Evolutionary conservation across 2,329 filamentous ascomycete genomes (phyloP), one percentile per base, ranked within the genome.

Genomic region (Pseudocercospora musae): DNA sequence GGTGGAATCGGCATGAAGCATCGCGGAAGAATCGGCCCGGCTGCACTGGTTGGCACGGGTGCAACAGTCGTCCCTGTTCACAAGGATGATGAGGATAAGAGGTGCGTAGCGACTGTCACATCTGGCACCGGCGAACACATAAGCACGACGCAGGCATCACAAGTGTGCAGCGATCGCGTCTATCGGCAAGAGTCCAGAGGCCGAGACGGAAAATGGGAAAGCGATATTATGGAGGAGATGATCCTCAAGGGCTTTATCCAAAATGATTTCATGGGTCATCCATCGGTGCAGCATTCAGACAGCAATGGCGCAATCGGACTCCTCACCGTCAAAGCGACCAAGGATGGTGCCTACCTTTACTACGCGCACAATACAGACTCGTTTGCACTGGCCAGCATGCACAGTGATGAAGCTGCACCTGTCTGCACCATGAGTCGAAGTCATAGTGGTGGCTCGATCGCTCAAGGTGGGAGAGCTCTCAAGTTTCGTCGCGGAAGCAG

Each of bases 1-100:
- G 95, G 95, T 5, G 95, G 95, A 1, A 99, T 99, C 74, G 94
- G 95, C 27, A 97, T 99, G 94, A 99, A 99, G 75, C 93, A 96
- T 76, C 87, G 87, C 63, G 96, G 95, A 5, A 89, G 95, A 37
- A 85, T 96, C 66, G 96, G 95, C 0, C 95, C 95, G 31, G 96
- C 95, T 33, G 95, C 95, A 20, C 83, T 99, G 15, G 91, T 98
- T 13, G 94, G 95, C 7, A 87, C 98, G 58, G 95, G 95, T 60
- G 94, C 92, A 20, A 90, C 91, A 37, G 89, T 99, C 27, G 85
- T 97, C n/a, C 94, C 94, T 1, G 81, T 82, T 25, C 87, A 92
- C 65, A 80, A 85, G 1, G 82, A 85, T 29, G 93, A 97, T 72
- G 80, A 85, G 6, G 86, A 91, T 2, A 80, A 82, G 50, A 83